A percentile compares a stretch with the other conserved stretches of the same genome.
These are phyloP conservation scores for Phylloporus rhodoxanthus DNA, from an alignment of 768 basidiomycete species.

Conservation along the genomic window DNA sequence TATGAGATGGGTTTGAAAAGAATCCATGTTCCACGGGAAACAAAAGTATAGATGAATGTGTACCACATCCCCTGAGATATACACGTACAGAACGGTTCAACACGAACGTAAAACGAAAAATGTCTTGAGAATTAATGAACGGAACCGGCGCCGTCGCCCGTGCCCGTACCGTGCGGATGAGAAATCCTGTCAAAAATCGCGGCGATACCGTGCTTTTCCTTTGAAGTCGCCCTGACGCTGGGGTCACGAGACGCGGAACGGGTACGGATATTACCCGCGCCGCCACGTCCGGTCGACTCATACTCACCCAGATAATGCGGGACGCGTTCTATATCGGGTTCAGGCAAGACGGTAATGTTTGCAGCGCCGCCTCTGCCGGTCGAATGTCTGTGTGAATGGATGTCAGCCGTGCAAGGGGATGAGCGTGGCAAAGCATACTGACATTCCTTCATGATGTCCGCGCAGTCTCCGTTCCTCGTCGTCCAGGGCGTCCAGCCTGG, in stretches of 20 bases:
- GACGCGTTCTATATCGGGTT: constrained; percentile 36
- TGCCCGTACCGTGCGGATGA: constrained; percentile 13
- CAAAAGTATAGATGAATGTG: background rate
- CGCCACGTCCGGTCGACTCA: constrained; percentile 53
- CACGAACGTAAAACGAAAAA: background rate
- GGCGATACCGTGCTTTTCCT: constrained; percentile 29
- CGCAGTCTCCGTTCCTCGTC: constrained; percentile 32
- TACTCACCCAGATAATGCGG: constrained; percentile 22
- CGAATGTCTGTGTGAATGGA: constrained; percentile 45
- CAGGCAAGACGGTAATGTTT: constrained; percentile 42
- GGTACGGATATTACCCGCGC: constrained; percentile 54
- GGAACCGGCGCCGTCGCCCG: background rate
- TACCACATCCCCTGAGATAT: background rate
- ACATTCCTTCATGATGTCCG: constrained; percentile 36
- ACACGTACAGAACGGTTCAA: background rate
- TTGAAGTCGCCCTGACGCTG: constrained; percentile 17
- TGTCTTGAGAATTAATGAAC: background rate
- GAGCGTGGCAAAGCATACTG: constrained; percentile 17
- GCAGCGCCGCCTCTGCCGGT: constrained; percentile 66
- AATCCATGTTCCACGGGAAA: background rate
- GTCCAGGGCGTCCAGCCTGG: constrained; percentile 24
- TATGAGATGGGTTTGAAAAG: background rate
- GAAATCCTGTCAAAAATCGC: constrained; percentile 27
- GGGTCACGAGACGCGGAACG: constrained; percentile 32
- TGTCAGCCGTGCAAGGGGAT: background rate